These are phyloP conservation scores for Emmonsia crescens DNA, from an alignment of 2,329 filamentous ascomycete species.

Conservation along the genomic window DNA sequence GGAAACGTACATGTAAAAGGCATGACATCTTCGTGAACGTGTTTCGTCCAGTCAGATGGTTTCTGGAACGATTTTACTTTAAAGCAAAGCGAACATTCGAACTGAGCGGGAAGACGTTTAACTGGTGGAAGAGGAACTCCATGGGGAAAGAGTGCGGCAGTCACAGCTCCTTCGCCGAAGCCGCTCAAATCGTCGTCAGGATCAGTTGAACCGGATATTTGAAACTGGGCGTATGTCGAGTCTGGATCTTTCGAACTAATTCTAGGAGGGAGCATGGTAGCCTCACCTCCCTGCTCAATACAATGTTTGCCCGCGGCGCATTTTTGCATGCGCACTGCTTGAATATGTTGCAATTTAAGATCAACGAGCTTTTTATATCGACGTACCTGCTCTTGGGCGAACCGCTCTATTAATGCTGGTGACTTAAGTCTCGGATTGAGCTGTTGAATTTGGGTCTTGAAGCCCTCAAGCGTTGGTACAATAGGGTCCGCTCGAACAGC, in stretches of 20 bases:
- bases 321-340: slow-evolving; percentile 43
- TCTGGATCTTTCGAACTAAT: slow-evolving; percentile 46
- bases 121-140: slow-evolving; percentile 78
- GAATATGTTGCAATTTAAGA: slow-evolving; percentile 58
- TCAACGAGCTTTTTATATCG: slow-evolving; percentile 70
- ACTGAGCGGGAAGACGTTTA: slow-evolving; percentile 65
- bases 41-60: slow-evolving; percentile 93
- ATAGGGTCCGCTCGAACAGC: slow-evolving; percentile 55
- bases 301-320: slow-evolving; percentile 57
- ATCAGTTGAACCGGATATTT: slow-evolving; percentile 43
- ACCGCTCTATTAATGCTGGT: slow-evolving; percentile 62
- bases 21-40: slow-evolving; percentile 86
- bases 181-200: slow-evolving; percentile 58
- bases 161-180: slow-evolving; percentile 56
- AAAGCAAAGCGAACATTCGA: slow-evolving; percentile 84
- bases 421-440: slow-evolving; percentile 59
- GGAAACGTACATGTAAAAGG: slow-evolving; percentile 90
- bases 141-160: slow-evolving; percentile 61
- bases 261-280: slow-evolving; percentile 49
- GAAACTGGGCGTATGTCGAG: slow-evolving; percentile 43
- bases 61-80: slow-evolving; percentile 76
- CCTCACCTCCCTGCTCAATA: slow-evolving; percentile 54
- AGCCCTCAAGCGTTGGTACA: slow-evolving; percentile 62
- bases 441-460: slow-evolving; percentile 59
- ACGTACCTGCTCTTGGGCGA: slow-evolving; percentile 67